Evolutionary conservation across 371 early-diverging fungal genomes (phyloP).

Genomic region (Chytridiales sp.): DNA sequence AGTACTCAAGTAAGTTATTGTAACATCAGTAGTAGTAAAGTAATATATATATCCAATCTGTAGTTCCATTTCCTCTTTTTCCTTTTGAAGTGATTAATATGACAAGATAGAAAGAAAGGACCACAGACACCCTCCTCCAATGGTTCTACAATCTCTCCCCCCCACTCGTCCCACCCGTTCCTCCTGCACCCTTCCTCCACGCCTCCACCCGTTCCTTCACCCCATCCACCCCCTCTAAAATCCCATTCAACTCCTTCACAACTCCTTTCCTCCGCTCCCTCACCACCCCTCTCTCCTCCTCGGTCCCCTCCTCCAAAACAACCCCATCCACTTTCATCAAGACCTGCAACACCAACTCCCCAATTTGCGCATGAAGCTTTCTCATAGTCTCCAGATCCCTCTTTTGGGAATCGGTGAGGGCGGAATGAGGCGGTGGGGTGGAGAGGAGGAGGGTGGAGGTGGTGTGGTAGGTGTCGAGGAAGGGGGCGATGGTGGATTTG

Average conservation of each 20-base stretch:
- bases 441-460: conserved; percentile 9
- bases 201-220: conserved; percentile 33
- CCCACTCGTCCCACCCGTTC: too few species aligned
- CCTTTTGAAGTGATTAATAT: too few species aligned
- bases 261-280: conserved; percentile 33
- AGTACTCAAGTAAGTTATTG: too few species aligned
- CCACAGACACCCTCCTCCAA: too few species aligned
- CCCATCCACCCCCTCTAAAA: conserved; percentile 40
- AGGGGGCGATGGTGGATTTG: conserved; percentile 23
- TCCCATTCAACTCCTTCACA: conserved; percentile 31
- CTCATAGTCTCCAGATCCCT: conserved; percentile 23
- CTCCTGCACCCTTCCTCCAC: conserved; percentile 1
- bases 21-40: too few species aligned
- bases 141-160: too few species aligned
- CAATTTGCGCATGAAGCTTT: conserved; percentile 26
- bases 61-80: too few species aligned
- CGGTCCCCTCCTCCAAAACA: conserved; percentile 17
- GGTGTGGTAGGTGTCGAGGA: conserved; percentile 19
- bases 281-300: conserved; percentile 27
- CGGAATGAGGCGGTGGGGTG: conserved; percentile 3
- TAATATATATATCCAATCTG: too few species aligned
- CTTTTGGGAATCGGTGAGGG: background rate
- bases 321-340: conserved; percentile 47
- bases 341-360: conserved; percentile 42
- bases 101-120: too few species aligned